Evolutionary conservation across 192 early-diverging fungal species (phyloP).

Genomic region (Funneliformis mosseae): DNA sequence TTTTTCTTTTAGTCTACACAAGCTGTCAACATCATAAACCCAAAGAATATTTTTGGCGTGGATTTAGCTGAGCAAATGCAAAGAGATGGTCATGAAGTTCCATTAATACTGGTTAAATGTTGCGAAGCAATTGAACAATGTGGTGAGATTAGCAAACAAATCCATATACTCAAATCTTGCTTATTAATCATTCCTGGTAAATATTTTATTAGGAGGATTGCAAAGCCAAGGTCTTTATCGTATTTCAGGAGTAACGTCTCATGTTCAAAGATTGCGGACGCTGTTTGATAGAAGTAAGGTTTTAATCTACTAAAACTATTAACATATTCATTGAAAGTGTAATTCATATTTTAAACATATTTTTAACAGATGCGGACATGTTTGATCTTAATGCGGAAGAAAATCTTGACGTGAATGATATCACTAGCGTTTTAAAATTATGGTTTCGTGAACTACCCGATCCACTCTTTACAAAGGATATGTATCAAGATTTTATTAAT

Average conservation of each 20-base stretch:
- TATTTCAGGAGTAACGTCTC: constrained; percentile 75
- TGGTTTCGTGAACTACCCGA: constrained; percentile 96
- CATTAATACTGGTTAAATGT: constrained; percentile 78
- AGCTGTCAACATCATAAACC: constrained; percentile 64
- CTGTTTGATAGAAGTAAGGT: constrained; percentile 72
- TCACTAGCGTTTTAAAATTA: constrained; percentile 86
- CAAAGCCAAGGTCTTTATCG: constrained; percentile 89
- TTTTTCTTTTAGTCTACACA: constrained; percentile 49
- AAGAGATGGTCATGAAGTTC: constrained; percentile 73
- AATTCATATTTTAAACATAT: too few relatives aligned
- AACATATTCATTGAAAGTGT: constrained; percentile 2
- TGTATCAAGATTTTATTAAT: constrained; percentile 70
- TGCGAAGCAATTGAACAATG: constrained; percentile 81
- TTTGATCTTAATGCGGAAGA: constrained; percentile 67
- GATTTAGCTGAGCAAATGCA: constrained; percentile 68
- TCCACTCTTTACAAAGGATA: constrained; percentile 70
- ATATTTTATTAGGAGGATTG: constrained; percentile 48
- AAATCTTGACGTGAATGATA: constrained; percentile 78
- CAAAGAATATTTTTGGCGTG: constrained; percentile 83
- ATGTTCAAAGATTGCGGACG: constrained; percentile 71
- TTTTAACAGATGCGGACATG: constrained; percentile 55
- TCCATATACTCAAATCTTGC: too few relatives aligned
- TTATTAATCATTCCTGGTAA: not conserved
- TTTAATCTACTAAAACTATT: not conserved
- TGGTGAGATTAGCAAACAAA: constrained; percentile 41